Evolutionary conservation across 306 rosid species (phyloP).

Genomic region (Cotoneaster glaucophyllus): DNA sequence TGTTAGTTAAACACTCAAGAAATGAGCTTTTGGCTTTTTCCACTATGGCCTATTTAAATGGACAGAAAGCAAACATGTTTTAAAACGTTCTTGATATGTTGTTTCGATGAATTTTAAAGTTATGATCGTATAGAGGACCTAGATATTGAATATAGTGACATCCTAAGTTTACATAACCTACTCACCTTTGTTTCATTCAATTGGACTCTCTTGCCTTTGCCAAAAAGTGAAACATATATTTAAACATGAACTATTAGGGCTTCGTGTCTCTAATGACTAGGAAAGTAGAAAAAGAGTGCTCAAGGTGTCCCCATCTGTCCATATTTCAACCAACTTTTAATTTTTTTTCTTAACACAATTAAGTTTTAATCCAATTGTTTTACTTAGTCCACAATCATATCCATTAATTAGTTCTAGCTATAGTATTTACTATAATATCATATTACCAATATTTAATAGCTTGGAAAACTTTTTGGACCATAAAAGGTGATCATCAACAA

Average conservation of each 20-base stretch:
- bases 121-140: background rate
- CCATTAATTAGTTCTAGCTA: background rate
- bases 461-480: conserved; percentile 10
- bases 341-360: background rate
- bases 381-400: conserved; percentile 16
- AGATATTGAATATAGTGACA: background rate
- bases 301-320: conserved; percentile 13
- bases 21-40: background rate
- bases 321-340: background rate
- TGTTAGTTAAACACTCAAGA: background rate
- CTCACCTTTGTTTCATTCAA: conserved; percentile 11
- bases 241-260: background rate
- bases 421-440: background rate
- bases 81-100: background rate
- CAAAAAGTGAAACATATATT: background rate
- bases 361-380: conserved; percentile 15
- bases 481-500: background rate
- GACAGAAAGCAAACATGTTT: background rate
- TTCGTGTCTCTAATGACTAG: conserved; percentile 21
- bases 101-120: background rate
- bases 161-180: conserved; percentile 8
- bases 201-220: conserved; percentile 19
- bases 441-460: conserved; percentile 1
- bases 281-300: conserved; percentile 23
- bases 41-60: background rate